Conservation (phyloP, 2,329 filamentous ascomycete genomes). For the Lasiodiplodia gonubiensis region DNA sequence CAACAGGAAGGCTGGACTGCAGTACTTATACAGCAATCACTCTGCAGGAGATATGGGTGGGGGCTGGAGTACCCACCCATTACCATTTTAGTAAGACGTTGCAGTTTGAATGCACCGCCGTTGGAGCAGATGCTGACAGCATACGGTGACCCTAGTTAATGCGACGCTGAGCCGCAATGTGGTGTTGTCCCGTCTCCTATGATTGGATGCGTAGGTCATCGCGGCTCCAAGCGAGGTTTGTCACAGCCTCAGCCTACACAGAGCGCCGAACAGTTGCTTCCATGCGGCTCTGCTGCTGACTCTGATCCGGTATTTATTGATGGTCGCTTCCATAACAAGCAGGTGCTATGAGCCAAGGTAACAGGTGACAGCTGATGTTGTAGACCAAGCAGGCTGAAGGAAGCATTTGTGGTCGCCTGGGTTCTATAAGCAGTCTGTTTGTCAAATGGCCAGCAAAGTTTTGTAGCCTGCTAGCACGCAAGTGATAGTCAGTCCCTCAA, state of each 20-base stretch:
- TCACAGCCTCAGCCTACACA: neutral
- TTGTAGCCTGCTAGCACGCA: too few relatives aligned
- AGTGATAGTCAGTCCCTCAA: too few relatives aligned
- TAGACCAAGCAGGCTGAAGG: too few relatives aligned
- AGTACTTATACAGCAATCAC: too few relatives aligned
- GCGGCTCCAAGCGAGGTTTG: neutral
- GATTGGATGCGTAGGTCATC: neutral
- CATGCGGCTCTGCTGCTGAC: neutral
- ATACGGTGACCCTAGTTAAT: neutral
- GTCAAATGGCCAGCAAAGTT: too few relatives aligned
- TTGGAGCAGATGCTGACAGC: neutral
- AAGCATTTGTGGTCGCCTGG: too few relatives aligned
- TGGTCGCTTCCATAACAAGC: neutral
- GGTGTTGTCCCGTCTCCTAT: neutral
- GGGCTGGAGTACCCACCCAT: too few relatives aligned
- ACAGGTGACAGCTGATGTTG: neutral
- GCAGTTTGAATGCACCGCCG: neutral
- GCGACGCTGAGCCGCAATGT: neutral
- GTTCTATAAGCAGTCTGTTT: too few relatives aligned
- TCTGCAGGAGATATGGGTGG: too few relatives aligned
- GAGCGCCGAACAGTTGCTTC: too few relatives aligned
- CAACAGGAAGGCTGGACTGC: too few relatives aligned
- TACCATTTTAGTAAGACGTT: neutral
- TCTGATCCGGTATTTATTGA: neutral
- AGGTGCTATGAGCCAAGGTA: neutral